Evolutionary conservation across 768 basidiomycete genomes (phyloP), one percentile per base, ranked within the genome.

Genomic region (Trametes punicea): DNA sequence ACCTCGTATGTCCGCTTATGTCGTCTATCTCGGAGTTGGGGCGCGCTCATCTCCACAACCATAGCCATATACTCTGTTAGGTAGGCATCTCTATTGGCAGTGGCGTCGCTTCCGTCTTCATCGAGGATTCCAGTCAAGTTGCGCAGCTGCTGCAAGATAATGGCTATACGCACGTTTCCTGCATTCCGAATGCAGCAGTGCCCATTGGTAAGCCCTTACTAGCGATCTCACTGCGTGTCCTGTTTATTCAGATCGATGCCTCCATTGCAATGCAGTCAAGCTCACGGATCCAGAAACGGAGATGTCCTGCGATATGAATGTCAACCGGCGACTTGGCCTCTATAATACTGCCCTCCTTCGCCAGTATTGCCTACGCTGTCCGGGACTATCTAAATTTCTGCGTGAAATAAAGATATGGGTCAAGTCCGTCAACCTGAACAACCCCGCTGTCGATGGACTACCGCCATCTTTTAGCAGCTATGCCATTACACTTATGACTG

Each of bases 341-440:
- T 56, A 71, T 31, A 84, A 81, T 58, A 81, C 84, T 0, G 56
- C 69, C 4, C 67, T 88, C 49, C 69, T 88, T 54, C 70, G 68
- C 40, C 66, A 67, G 10, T 88, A 88, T 67, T 81, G 78, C 54
- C 65, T 74, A 29, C 61, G 78, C 0, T 70, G 68, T 3, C 80
- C 81, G 0, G 56, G 76, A 1, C 67, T 84, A 30, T 70, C 74
- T 1, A 70, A 74, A 4, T 59, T 85, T 62, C 57, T 84, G 6
- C 62, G 68, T 42, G 66, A 72, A 30, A 72, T 87, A 66, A 87
- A 88, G 66, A 57, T 65, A 16, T 88, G 86, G 85, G 83, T 85
- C 10, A 77, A 76, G 51, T 73, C 77, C 23, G 70, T 77, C 4
- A 77, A 72, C 0, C 67, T 85, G 40, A 86, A 86, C 63, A 65